A percentile compares a stretch with the other conserved stretches of the same genome.
phyloP scores from a whole-genome alignment of 2,329 filamentous ascomycete genomes.

The Phialophora tarda region DNA sequence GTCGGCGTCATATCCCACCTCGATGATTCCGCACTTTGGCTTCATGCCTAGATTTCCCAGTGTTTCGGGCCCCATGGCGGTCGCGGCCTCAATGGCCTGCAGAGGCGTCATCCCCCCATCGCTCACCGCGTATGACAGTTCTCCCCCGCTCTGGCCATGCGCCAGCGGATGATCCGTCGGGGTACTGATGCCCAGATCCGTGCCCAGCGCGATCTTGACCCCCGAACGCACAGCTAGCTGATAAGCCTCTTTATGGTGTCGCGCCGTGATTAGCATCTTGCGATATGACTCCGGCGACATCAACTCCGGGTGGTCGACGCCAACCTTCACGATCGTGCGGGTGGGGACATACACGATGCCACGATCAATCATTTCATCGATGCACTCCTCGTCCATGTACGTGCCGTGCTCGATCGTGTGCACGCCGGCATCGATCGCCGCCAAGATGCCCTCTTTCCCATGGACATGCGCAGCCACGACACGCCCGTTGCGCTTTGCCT shows the following conservation, averaged over 20 bases:
- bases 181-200: constrained; percentile 52
- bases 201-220: constrained; percentile 57
- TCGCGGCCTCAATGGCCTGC: constrained; percentile 59
- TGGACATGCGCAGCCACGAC: constrained; percentile 54
- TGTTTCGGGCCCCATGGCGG: constrained; percentile 54
- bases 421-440: constrained; percentile 52
- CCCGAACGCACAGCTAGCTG: constrained; percentile 51
- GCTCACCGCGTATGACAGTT: constrained; percentile 54
- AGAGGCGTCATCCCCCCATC: constrained; percentile 57
- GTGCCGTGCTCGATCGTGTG: constrained; percentile 58
- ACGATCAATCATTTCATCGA: constrained; percentile 54
- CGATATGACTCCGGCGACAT: constrained; percentile 45
- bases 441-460: constrained; percentile 56
- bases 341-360: constrained; percentile 54
- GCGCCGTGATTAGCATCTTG: constrained; percentile 50
- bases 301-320: constrained; percentile 44
- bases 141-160: constrained; percentile 54
- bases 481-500: constrained; percentile 49
- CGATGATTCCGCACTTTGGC: constrained; percentile 53
- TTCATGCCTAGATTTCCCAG: constrained; percentile 53
- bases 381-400: constrained; percentile 55
- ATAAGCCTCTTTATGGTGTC: constrained; percentile 49
- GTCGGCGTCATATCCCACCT: constrained; percentile 56
- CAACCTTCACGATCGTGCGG: constrained; percentile 51
- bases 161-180: constrained; percentile 42